A percentile compares a stretch with the other conserved stretches of the same genome.
Conservation (phyloP, 352 stramenopile species). For the Globisporangium cylindrosporum region DNA sequence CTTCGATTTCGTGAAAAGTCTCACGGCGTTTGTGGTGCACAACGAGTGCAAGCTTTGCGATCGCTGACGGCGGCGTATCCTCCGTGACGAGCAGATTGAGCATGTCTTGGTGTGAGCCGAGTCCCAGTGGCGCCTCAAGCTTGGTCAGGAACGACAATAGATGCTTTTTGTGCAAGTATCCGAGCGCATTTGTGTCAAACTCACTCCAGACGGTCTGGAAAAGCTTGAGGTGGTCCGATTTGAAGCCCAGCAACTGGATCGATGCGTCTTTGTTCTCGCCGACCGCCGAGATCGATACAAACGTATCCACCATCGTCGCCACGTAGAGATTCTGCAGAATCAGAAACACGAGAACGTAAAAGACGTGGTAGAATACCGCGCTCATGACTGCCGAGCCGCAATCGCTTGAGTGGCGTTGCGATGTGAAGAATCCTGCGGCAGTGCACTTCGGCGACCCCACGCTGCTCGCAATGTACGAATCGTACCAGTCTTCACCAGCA, state of each 20-base stretch:
- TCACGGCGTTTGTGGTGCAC: constrained; percentile 52
- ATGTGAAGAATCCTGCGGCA: constrained; percentile 27
- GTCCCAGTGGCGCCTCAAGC: constrained; percentile 51
- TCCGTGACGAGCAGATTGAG: constrained; percentile 32
- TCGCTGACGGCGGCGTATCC: constrained; percentile 32
- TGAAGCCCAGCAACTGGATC: constrained; percentile 61
- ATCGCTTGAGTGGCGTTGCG: constrained; percentile 42
- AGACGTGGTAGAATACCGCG: constrained; percentile 73
- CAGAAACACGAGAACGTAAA: constrained; percentile 76
- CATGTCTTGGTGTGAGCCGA: constrained; percentile 39
- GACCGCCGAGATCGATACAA: constrained; percentile 68
- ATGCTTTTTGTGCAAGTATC: constrained; percentile 72
- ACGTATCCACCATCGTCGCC: constrained; percentile 80
- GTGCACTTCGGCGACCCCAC: constrained; percentile 60
- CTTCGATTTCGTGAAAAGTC: constrained; percentile 69
- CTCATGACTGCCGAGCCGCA: constrained; percentile 65
- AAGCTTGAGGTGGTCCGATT: constrained; percentile 48
- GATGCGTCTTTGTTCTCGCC: constrained; percentile 54
- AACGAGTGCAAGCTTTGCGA: constrained; percentile 19
- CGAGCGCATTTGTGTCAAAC: constrained; percentile 70
- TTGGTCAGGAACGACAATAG: constrained; percentile 52
- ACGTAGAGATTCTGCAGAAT: constrained; percentile 84
- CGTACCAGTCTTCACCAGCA: constrained; percentile 82
- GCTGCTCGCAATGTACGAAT: constrained; percentile 70
- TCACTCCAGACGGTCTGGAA: constrained; percentile 75